Base-by-base conservation (phyloP, 768 basidiomycete genomes). In the Lentinula boryana region DNA sequence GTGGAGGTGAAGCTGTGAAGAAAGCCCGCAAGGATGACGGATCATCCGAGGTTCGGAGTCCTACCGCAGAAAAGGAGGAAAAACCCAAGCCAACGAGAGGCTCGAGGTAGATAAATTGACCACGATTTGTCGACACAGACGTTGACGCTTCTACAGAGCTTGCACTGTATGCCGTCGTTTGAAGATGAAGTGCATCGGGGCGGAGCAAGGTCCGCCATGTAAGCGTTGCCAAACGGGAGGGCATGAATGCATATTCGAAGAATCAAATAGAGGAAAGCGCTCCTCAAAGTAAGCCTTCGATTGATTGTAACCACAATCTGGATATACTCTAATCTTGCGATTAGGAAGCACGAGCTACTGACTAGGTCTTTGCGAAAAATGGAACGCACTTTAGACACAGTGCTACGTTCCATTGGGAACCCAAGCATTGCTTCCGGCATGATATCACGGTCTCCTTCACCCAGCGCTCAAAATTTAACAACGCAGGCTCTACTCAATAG, bases 171-270 rank as follows among this genome's bases (percentile, higher is more conserved):
- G 94, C 71, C 84, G 94, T 21, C 87, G 93, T 27, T 80, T 95
- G 35, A 95, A 95, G 75, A 95, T 93, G 93, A 95, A 93, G 68
- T 95, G 93, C 61, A 89, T 92, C 7, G 91, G 90, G 36, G 93
- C 91, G 2, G 94, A 95, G 71, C 84, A 93, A 43, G 94, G 93
- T 0, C 90, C 90, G 0, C 92, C 94, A 0, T 97, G 94, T 77
- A 95, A 94, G 68, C 87, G 94, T 21, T 97, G 94, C 67, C 74
- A 76, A 50, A 68, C 85, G 0, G 88, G 90, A 18, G 84, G 84
- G 65, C 90, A 95, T 68, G 93, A 96, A 66, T 99, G 97, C 69
- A 84, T 97, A 48, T 98, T 99, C 64, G 95, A 98, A 75, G 96
- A 98, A 71, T 93, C 91, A 1, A 95, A 98, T 70, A 84, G 97